These are phyloP conservation scores for Westerdykella ornata DNA, from an alignment of 2,329 filamentous ascomycete species.

Conservation along the genomic window DNA sequence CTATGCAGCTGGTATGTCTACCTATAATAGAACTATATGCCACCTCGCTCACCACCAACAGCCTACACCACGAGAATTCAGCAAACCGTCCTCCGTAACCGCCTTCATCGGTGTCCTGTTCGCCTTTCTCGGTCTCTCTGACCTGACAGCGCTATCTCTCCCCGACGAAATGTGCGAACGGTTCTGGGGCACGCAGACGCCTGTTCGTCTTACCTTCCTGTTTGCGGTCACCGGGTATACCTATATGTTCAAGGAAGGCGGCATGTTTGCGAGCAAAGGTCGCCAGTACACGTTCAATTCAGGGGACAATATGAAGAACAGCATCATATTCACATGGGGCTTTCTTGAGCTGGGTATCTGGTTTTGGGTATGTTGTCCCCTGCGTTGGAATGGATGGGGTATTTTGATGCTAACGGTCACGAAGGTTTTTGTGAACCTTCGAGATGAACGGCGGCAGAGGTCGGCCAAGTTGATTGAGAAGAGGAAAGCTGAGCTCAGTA, in stretches of 20 bases:
- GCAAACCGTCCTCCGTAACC: slow-evolving; percentile 61
- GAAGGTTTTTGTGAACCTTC: slow-evolving; percentile 31
- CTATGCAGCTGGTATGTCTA: slow-evolving; percentile 66
- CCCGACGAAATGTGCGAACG: slow-evolving; percentile 39
- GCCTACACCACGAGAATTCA: slow-evolving; percentile 62
- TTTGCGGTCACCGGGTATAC: slow-evolving; percentile 58
- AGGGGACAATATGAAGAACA: slow-evolving; percentile 68
- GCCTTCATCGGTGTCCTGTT: slow-evolving; percentile 63
- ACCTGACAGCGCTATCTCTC: slow-evolving; percentile 43
- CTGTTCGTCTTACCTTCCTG: slow-evolving; percentile 58
- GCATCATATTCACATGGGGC: slow-evolving; percentile 74
- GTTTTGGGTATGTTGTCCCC: slow-evolving; percentile 62
- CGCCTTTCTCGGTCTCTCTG: slow-evolving; percentile 49
- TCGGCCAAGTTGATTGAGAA: slow-evolving; percentile 25
- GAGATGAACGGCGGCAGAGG: slow-evolving; percentile 33
- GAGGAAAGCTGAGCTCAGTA: slow-evolving; percentile 22
- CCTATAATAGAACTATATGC: slow-evolving; percentile 2
- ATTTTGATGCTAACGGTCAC: slow-evolving; percentile 2
- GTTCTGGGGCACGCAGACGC: slow-evolving; percentile 50
- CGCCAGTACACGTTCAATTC: slow-evolving; percentile 20
- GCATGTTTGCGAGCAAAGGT: slow-evolving; percentile 38
- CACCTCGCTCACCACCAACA: slow-evolving; percentile 23
- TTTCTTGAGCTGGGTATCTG: slow-evolving; percentile 78
- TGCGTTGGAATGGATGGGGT: not conserved
- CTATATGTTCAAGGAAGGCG: slow-evolving; percentile 53